Conservation (phyloP, 345 rosid genomes). For the Murraya paniculata region DNA sequence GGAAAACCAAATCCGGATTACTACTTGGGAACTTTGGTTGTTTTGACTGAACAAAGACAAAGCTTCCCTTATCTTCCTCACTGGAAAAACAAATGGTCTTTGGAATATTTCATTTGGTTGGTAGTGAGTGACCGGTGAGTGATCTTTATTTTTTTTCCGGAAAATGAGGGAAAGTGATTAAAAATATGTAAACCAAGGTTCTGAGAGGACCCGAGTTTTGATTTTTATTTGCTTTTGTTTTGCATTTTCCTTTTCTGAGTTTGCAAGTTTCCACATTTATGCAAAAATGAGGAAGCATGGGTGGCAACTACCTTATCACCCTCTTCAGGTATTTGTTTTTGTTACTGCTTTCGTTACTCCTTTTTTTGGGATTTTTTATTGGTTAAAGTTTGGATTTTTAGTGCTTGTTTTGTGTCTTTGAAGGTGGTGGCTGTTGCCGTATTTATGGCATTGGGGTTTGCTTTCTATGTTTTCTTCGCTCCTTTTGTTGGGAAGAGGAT, state of each 20-base stretch:
- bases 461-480: slow-evolving; percentile 98
- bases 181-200: slow-evolving; percentile 5
- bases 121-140: slow-evolving; percentile 24
- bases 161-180: slow-evolving; percentile 48
- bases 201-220: slow-evolving; percentile 13
- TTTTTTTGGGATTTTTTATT: not conserved
- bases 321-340: slow-evolving; percentile 73
- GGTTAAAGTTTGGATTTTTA: slow-evolving; percentile 24
- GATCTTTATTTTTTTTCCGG: slow-evolving; percentile 28
- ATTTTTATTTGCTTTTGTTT: slow-evolving; percentile 13
- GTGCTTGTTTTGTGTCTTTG: slow-evolving; percentile 21
- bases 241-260: slow-evolving; percentile 25
- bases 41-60: slow-evolving; percentile 36
- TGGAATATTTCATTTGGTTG: slow-evolving; percentile 19
- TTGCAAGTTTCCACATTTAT: slow-evolving; percentile 35
- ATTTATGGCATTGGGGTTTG: slow-evolving; percentile 94
- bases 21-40: slow-evolving; percentile 9
- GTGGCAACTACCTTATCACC: slow-evolving; percentile 98
- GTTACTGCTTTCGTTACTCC: not conserved
- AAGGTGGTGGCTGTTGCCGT: slow-evolving; percentile 99
- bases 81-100: slow-evolving; percentile 21
- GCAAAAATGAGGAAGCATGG: slow-evolving; percentile 91
- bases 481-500: slow-evolving; percentile 91
- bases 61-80: slow-evolving; percentile 14
- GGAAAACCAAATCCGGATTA: slow-evolving; percentile 35